Percentiles rank a stretch among this genome's conserved stretches.
These are phyloP conservation scores for Drechslerella coelobrocha DNA, from an alignment of 2,329 filamentous ascomycete genomes.

Conservation along the genomic window DNA sequence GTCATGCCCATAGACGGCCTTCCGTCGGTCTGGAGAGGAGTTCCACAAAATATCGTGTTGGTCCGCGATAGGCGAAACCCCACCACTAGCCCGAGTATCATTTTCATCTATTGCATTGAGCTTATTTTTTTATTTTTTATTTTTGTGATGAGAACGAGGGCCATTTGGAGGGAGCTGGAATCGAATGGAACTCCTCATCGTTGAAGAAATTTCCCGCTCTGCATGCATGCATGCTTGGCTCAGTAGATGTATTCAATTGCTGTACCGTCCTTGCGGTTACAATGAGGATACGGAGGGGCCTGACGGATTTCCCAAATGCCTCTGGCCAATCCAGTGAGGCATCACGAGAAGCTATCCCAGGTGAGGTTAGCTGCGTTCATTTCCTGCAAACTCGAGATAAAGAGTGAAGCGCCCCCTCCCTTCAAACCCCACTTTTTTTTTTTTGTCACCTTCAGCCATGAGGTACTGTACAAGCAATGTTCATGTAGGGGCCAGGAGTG, in stretches of 20 bases:
- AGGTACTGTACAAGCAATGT: background rate
- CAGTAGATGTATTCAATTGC: slow-evolving; percentile 4
- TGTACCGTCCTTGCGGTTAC: slow-evolving; percentile 43
- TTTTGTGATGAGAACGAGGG: background rate
- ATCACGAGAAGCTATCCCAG: slow-evolving; percentile 46
- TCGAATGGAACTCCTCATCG: background rate
- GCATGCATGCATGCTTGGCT: background rate
- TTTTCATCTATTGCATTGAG: background rate
- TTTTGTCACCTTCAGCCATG: background rate
- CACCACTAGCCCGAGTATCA: too few species aligned
- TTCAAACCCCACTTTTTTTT: slow-evolving; percentile 46
- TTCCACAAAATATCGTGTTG: slow-evolving; percentile 47
- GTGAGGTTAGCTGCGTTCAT: slow-evolving; percentile 34
- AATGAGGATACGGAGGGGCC: slow-evolving; percentile 23
- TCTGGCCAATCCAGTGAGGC: background rate
- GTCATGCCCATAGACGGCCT: background rate
- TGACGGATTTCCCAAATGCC: slow-evolving; percentile 9
- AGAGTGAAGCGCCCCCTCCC: background rate
- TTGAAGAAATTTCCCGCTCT: background rate
- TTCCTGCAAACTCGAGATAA: background rate
- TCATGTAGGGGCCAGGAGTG: slow-evolving; percentile 1
- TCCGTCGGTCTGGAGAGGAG: slow-evolving; percentile 23
- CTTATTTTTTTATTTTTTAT: background rate
- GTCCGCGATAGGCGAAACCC: slow-evolving; percentile 48
- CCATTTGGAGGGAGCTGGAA: too few species aligned